phyloP scores from a whole-genome alignment of 257 asterid species.

The Solanum chiquidenum region DNA sequence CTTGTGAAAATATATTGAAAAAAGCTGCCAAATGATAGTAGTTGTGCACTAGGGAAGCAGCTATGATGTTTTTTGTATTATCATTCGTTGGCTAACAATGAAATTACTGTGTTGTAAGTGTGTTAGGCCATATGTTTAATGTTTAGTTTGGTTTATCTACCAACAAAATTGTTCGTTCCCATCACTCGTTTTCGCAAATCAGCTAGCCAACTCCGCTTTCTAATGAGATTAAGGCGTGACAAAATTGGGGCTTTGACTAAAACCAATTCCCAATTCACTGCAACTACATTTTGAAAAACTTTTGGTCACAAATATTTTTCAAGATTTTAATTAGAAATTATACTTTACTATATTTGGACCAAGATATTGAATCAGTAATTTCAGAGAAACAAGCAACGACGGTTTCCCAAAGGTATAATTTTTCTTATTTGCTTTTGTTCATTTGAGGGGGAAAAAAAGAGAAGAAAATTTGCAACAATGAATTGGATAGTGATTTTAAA shows the following conservation, averaged over 20 bases:
- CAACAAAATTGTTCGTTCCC: not conserved
- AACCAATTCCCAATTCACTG: not conserved
- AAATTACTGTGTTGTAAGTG: not conserved
- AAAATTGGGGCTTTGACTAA: not conserved
- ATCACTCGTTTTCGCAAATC: not conserved
- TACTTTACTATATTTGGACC: not conserved
- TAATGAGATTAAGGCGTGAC: not conserved
- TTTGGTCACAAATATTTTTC: not conserved
- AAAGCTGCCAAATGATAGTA: not conserved
- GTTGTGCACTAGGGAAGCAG: not conserved
- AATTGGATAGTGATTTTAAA: not conserved
- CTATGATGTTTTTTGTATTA: not conserved
- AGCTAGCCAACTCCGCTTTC: not conserved
- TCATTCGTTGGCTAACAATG: not conserved
- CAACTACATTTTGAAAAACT: not conserved
- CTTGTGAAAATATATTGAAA: not conserved
- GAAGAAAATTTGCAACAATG: not conserved
- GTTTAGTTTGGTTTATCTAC: not conserved
- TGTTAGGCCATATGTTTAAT: not conserved
- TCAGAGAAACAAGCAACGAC: not conserved
- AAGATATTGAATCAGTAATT: not conserved
- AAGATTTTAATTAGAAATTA: not conserved
- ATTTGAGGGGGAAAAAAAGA: not conserved
- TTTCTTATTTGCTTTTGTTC: not conserved
- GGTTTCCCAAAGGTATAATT: not conserved